phyloP scores from a whole-genome alignment of 2,329 filamentous ascomycete species.

The Hawksworthiomyces lignivorus region DNA sequence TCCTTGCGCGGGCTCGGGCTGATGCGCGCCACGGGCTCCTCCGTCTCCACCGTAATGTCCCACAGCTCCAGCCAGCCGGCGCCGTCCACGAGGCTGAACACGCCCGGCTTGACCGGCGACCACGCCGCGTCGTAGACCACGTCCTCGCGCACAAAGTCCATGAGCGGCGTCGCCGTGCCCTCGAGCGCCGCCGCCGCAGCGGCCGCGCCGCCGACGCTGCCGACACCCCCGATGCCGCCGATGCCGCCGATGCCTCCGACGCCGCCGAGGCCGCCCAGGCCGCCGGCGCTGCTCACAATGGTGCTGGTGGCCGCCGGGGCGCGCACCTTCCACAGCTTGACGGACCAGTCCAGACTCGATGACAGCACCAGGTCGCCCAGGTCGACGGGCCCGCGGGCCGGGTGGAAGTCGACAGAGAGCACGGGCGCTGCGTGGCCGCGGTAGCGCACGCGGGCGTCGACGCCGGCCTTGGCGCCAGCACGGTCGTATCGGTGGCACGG shows the following conservation, averaged over 20 bases:
- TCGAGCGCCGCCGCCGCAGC: constrained; percentile 32
- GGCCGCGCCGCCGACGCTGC: constrained; percentile 18
- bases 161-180: constrained; percentile 59
- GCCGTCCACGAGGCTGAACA: constrained; percentile 92
- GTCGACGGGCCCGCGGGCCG: constrained; percentile 83
- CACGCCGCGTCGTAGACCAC: constrained; percentile 94
- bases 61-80: constrained; percentile 88
- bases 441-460: constrained; percentile 83
- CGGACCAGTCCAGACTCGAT: constrained; percentile 92
- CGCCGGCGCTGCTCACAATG: constrained; percentile 31
- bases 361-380: constrained; percentile 88
- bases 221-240: constrained; percentile 14
- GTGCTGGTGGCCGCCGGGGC: constrained; percentile 63
- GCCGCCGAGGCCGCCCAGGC: background rate
- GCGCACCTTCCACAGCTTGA: constrained; percentile 93
- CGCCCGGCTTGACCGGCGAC: constrained; percentile 88
- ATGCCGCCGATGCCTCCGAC: constrained; percentile 23
- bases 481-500: constrained; percentile 96
- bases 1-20: constrained; percentile 61
- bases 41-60: constrained; percentile 87
- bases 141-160: constrained; percentile 90
- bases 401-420: constrained; percentile 94
- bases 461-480: constrained; percentile 91
- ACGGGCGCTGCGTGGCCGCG: constrained; percentile 86
- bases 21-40: constrained; percentile 80